Conservation (phyloP, 805 yeast species). For the Candida rishiriensis region DNA sequence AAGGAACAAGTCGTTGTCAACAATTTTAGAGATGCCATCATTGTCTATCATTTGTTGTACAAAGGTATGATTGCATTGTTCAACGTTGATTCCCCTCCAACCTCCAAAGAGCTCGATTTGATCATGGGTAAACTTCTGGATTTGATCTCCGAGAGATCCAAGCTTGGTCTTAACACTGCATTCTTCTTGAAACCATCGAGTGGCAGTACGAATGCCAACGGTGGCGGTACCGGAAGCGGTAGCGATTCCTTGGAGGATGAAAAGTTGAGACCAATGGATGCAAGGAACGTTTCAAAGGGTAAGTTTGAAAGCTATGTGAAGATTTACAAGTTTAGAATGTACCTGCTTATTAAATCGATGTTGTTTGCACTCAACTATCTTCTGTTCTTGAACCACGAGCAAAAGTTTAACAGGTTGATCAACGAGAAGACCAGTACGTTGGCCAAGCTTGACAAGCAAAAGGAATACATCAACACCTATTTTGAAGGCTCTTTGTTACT, state of each 20-base stretch:
- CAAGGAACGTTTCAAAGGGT: conserved; percentile 13
- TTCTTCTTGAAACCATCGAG: conserved; percentile 16
- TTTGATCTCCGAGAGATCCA: conserved; percentile 27
- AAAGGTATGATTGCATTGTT: conserved; percentile 36
- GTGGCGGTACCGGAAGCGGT: neutral
- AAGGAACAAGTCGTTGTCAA: conserved; percentile 44
- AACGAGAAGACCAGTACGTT: conserved; percentile 26
- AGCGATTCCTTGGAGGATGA: neutral
- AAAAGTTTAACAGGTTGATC: conserved; percentile 29
- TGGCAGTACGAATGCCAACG: conserved; percentile 2
- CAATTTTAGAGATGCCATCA: conserved; percentile 42
- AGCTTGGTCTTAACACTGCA: conserved; percentile 21
- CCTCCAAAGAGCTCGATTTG: conserved; percentile 27
- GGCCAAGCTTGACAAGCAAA: conserved; percentile 29
- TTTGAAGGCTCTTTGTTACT: conserved; percentile 33
- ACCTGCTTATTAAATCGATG: conserved; percentile 40
- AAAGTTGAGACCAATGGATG: conserved; percentile 6
- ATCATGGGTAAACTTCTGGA: conserved; percentile 27
- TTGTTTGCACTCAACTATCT: conserved; percentile 49
- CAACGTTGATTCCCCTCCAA: conserved; percentile 32
- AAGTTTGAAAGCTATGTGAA: conserved; percentile 21
- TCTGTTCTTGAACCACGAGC: conserved; percentile 34
- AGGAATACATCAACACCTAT: conserved; percentile 28
- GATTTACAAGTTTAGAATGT: conserved; percentile 29
- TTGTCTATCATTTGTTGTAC: conserved; percentile 40